A percentile compares a stretch with the other conserved stretches of the same genome.
Conservation (phyloP, 2,329 filamentous ascomycete species). For the Pyrenochaeta sp. region DNA sequence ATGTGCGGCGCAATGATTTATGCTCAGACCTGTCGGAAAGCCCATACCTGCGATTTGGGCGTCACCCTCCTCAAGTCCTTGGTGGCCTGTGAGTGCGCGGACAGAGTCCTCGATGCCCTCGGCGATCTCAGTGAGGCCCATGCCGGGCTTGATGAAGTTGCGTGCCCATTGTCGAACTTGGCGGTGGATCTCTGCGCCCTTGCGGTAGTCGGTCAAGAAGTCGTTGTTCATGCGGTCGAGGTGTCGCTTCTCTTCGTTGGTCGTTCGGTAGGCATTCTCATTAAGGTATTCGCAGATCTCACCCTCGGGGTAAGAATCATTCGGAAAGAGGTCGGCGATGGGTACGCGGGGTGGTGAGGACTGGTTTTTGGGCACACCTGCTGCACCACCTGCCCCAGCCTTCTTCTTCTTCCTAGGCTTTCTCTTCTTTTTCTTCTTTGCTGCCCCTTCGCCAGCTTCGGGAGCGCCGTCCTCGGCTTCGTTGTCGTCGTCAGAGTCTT, state of each 20-base stretch:
- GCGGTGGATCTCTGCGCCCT: constrained; percentile 87
- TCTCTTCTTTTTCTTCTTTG: constrained; percentile 87
- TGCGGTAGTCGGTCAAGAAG: constrained; percentile 81
- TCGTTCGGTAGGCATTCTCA: constrained; percentile 81
- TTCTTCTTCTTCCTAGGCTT: constrained; percentile 77
- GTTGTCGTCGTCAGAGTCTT: constrained; percentile 64
- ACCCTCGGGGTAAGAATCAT: constrained; percentile 76
- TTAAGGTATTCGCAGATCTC: constrained; percentile 80
- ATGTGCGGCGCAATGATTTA: constrained; percentile 87
- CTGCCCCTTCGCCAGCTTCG: constrained; percentile 47
- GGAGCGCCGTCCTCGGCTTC: constrained; percentile 59
- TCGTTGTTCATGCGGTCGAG: constrained; percentile 82
- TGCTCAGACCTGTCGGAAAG: constrained; percentile 83
- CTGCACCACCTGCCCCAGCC: constrained; percentile 51
- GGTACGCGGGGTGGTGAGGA: constrained; percentile 79
- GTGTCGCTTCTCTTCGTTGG: constrained; percentile 83
- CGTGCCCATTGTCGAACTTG: constrained; percentile 86
- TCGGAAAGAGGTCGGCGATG: constrained; percentile 76
- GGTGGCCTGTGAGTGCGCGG: constrained; percentile 77
- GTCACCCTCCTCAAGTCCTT: constrained; percentile 80
- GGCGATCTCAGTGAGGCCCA: constrained; percentile 81
- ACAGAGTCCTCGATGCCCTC: constrained; percentile 88
- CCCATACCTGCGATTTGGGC: constrained; percentile 82
- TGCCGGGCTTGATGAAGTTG: constrained; percentile 81
- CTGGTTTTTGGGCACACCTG: constrained; percentile 69